Conservation (phyloP, 805 yeast genomes). For the Lipomyces starkeyi region DNA sequence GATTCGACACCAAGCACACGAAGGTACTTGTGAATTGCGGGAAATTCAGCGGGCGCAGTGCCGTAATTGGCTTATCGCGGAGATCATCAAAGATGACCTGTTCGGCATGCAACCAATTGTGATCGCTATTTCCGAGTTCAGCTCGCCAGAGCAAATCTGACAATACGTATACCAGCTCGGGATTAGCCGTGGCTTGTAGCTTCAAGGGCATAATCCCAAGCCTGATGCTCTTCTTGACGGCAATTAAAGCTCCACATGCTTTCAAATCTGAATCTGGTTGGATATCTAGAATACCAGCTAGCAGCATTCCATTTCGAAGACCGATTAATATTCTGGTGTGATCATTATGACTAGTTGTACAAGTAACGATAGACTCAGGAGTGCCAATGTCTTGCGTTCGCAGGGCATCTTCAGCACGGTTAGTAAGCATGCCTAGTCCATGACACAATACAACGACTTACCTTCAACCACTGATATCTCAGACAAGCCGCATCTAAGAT, state of each 20-base stretch:
- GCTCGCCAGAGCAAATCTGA: slow-evolving; percentile 28
- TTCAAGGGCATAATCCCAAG: slow-evolving; percentile 27
- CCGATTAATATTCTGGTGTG: slow-evolving; percentile 18
- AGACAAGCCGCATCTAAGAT: slow-evolving; percentile 1
- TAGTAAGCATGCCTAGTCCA: neutral
- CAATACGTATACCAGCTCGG: slow-evolving; percentile 16
- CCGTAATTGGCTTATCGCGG: slow-evolving; percentile 5
- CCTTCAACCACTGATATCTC: neutral
- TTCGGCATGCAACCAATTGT: slow-evolving; percentile 15
- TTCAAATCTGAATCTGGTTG: neutral
- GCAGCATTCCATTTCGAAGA: slow-evolving; percentile 24
- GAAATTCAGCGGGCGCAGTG: neutral
- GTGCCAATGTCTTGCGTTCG: slow-evolving; percentile 9
- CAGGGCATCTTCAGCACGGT: neutral
- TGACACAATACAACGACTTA: neutral
- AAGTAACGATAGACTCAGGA: slow-evolving; percentile 12
- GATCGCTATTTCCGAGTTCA: neutral
- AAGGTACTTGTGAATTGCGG: neutral
- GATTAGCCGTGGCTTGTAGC: slow-evolving; percentile 10
- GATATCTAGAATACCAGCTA: neutral
- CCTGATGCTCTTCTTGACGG: slow-evolving; percentile 5
- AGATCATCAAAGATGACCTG: slow-evolving; percentile 21
- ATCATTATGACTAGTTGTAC: neutral
- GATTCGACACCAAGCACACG: slow-evolving; percentile 9
- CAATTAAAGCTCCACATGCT: neutral